phyloP scores from a whole-genome alignment of 768 basidiomycete genomes.

The Pleurotus djamor region DNA sequence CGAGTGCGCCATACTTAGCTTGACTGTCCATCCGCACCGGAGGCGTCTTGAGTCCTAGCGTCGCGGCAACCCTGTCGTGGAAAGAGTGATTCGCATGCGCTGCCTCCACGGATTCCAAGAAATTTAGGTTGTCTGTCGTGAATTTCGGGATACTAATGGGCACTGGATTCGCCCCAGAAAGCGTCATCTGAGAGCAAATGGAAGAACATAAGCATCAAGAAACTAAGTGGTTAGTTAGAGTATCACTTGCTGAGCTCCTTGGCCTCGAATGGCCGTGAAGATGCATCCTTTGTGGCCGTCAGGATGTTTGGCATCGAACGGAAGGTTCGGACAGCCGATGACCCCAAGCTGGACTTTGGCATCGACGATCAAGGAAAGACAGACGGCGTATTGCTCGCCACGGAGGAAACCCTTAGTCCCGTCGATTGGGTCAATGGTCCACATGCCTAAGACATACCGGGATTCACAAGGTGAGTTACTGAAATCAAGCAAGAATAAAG shows the following conservation, averaged over 20 bases:
- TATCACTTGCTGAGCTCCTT: constrained; percentile 74
- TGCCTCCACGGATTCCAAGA: constrained; percentile 92
- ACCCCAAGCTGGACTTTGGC: constrained; percentile 79
- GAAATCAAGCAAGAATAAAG: neutral
- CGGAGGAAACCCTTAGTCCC: constrained; percentile 94
- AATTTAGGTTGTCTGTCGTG: constrained; percentile 47
- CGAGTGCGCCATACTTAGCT: constrained; percentile 89
- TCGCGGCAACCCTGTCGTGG: constrained; percentile 66
- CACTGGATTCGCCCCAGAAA: constrained; percentile 46
- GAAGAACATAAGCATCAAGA: neutral
- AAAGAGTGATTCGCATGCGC: constrained; percentile 90
- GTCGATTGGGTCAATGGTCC: constrained; percentile 90
- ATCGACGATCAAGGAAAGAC: constrained; percentile 81
- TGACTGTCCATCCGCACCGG: constrained; percentile 93
- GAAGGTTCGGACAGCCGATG: constrained; percentile 92
- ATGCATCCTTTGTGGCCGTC: constrained; percentile 72
- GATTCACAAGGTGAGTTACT: neutral
- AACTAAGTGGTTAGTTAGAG: neutral
- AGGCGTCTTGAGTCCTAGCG: constrained; percentile 61
- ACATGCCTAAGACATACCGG: constrained; percentile 54
- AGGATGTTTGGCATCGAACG: constrained; percentile 47
- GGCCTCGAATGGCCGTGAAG: constrained; percentile 84
- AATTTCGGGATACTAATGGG: constrained; percentile 54
- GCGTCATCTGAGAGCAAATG: constrained; percentile 39
- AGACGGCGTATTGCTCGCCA: constrained; percentile 92